Conservation (phyloP, 305 asterid species). For the Fraxinus paxiana region DNA sequence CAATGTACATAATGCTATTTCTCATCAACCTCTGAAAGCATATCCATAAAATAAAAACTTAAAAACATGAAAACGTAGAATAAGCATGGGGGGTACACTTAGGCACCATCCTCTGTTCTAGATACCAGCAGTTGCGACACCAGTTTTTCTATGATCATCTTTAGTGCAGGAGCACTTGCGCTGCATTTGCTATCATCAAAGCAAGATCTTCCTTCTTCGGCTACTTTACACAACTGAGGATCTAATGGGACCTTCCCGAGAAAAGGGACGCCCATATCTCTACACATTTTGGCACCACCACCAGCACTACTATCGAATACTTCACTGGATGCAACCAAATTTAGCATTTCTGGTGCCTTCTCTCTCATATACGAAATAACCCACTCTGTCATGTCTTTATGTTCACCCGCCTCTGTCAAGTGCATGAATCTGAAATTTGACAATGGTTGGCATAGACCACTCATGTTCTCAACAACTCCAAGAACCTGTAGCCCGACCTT, state of each 20-base stretch:
- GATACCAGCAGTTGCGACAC: constrained; percentile 35
- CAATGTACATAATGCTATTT: not conserved
- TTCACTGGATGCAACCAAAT: constrained; percentile 53
- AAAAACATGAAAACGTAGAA: not conserved
- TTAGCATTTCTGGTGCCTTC: constrained; percentile 59
- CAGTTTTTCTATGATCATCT: constrained; percentile 49
- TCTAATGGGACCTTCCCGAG: constrained; percentile 84
- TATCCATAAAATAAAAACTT: not conserved
- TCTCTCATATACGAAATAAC: constrained; percentile 45
- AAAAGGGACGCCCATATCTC: constrained; percentile 71
- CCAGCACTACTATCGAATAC: constrained; percentile 86
- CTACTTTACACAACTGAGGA: constrained; percentile 83
- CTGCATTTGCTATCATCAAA: constrained; percentile 53
- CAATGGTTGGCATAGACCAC: constrained; percentile 68
- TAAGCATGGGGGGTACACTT: constrained; percentile 23
- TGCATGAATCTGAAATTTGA: constrained; percentile 53
- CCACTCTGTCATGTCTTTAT: constrained; percentile 52
- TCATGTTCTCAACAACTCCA: constrained; percentile 91
- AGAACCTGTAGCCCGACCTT: constrained; percentile 69
- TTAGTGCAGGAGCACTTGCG: constrained; percentile 59
- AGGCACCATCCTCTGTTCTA: constrained; percentile 33
- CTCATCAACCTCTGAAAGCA: not conserved
- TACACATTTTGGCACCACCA: constrained; percentile 84
- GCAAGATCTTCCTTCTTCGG: constrained; percentile 91
- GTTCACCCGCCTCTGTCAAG: constrained; percentile 45